Percentiles rank a stretch among this genome's conserved stretches.
These are phyloP conservation scores for Populus hybrid DNA, from an alignment of 441 rosid species.

Conservation along the genomic window DNA sequence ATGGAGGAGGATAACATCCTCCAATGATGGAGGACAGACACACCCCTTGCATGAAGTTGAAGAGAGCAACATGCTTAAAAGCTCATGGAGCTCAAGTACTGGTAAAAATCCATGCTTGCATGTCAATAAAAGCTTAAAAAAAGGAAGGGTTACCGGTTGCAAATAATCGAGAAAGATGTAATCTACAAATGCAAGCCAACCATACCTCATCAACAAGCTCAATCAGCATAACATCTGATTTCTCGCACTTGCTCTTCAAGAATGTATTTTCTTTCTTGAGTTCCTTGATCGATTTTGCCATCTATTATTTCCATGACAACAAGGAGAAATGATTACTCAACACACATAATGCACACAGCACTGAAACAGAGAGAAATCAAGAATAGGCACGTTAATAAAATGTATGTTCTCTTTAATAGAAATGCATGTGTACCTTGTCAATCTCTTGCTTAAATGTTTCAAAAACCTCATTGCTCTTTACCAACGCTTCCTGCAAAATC, in stretches of 20 bases:
- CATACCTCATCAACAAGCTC: slow-evolving; percentile 88
- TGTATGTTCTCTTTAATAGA: background rate
- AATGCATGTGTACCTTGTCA: slow-evolving; percentile 56
- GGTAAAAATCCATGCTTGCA: background rate
- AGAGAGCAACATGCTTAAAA: background rate
- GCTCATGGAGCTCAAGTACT: background rate
- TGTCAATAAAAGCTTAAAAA: background rate
- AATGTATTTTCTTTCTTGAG: slow-evolving; percentile 80
- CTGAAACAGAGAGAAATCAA: background rate
- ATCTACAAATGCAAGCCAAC: background rate
- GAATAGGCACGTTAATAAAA: background rate
- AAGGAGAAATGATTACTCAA: slow-evolving; percentile 2
- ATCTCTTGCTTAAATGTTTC: slow-evolving; percentile 93
- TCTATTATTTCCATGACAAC: slow-evolving; percentile 33
- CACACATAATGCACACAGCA: background rate
- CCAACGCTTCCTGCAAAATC: slow-evolving; percentile 72
- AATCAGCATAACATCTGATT: slow-evolving; percentile 65
- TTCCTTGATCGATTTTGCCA: slow-evolving; percentile 82
- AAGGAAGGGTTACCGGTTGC: background rate
- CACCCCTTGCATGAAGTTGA: background rate
- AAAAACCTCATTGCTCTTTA: slow-evolving; percentile 88
- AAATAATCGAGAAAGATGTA: background rate
- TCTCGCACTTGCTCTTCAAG: slow-evolving; percentile 87
- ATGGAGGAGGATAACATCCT: background rate
- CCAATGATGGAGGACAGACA: background rate